Percentiles rank a stretch among this genome's conserved stretches.
Evolutionary conservation across 495 filamentous ascomycete genomes (phyloP).

Genomic region (Lineolata rhizophorae): DNA sequence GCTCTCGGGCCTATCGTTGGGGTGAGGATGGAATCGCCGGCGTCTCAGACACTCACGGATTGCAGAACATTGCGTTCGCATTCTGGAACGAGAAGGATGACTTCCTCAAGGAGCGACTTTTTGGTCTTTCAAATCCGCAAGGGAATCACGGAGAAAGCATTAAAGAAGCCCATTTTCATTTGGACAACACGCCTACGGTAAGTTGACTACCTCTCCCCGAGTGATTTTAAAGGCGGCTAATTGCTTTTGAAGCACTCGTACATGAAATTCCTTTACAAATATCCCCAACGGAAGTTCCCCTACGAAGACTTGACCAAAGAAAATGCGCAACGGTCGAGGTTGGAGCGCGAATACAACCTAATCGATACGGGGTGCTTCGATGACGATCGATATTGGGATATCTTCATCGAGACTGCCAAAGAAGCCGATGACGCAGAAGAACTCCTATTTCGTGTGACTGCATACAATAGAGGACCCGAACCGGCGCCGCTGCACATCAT

Average conservation of each 20-base stretch:
- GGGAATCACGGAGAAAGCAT: constrained; percentile 92
- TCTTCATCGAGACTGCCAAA: constrained; percentile 90
- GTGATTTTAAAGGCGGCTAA: neutral
- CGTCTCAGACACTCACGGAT: constrained; percentile 74
- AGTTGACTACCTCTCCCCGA: neutral
- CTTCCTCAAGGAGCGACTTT: constrained; percentile 83
- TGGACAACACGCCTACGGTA: constrained; percentile 66
- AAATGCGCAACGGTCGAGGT: constrained; percentile 50
- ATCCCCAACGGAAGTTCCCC: constrained; percentile 76
- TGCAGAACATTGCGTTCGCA: constrained; percentile 79
- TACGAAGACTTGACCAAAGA: constrained; percentile 71
- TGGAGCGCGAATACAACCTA: constrained; percentile 75
- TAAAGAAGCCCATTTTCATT: constrained; percentile 89
- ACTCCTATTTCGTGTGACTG: constrained; percentile 81
- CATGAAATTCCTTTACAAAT: constrained; percentile 98
- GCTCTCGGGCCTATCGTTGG: constrained; percentile 77
- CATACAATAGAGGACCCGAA: constrained; percentile 85
- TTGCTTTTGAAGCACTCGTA: constrained; percentile 80
- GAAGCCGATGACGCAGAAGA: constrained; percentile 76
- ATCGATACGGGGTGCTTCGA: constrained; percentile 79
- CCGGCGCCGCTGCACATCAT: constrained; percentile 80
- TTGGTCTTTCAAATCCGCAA: constrained; percentile 85
- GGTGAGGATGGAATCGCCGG: constrained; percentile 95
- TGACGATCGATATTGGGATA: constrained; percentile 91
- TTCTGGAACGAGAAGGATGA: constrained; percentile 97